Evolutionary conservation across 1,139 yeast genomes (phyloP), one percentile per base, ranked within the genome.

Genomic region (Zygoascus meyerae): DNA sequence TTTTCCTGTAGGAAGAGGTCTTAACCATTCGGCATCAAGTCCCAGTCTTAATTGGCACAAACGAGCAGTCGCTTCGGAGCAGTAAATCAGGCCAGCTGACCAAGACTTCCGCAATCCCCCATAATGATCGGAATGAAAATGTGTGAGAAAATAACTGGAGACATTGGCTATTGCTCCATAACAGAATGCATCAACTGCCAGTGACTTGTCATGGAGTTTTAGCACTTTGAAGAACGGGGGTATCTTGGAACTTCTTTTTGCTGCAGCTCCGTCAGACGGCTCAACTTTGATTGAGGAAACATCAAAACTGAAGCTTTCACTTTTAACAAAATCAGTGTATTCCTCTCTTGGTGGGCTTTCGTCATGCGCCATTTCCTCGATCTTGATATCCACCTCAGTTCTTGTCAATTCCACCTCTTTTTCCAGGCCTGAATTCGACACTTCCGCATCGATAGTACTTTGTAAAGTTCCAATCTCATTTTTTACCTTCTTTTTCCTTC

Each of bases 81-180:
- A 84, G 56, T 80, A 86, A 2, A 90, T 78, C 8, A 71, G 69
- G 0, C 83, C 81, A 35, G 77, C 74, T 43, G 75, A 67, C 97
- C 97, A 92, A 34, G 75, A 72, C 57, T 84, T 84, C 2, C 81
- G 69, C 16, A 92, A 67, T 0, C 97, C 97, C 2, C 87, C 89
- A 60, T 92, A 92, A 62, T 92, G 98, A 62, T 92, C 98, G 0
- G 95, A 72, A 64, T 92, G 98, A 66, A 86, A 90, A 67, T 92
- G 98, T 0, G 67, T 61, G 35, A 65, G 60, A 50, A 63, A 62
- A 52, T 62, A 70, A 32, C 60, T 54, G 11, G 51, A 37, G 1
- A 68, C 64, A 9, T 55, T 62, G 2, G 61, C 61, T 11, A 70
- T 61, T 1, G 59, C 50, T 5, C 73, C 73, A 45, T 63, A 70